phyloP scores from a whole-genome alignment of 2,329 filamentous ascomycete genomes.

The Fusarium xylarioides region DNA sequence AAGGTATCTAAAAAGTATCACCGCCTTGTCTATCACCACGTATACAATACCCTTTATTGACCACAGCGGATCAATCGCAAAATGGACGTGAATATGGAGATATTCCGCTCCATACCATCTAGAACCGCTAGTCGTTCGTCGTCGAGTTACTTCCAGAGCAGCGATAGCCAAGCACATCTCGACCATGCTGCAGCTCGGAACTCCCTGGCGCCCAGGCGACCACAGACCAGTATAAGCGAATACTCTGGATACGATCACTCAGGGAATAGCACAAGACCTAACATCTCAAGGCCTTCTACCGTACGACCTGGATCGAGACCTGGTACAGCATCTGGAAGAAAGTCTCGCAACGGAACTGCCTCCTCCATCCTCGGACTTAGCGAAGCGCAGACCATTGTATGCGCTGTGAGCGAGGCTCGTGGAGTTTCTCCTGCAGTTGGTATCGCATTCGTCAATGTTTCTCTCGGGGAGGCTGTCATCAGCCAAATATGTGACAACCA shows the following conservation, averaged over 20 bases:
- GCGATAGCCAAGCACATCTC: neutral
- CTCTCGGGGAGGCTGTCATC: slow-evolving; percentile 83
- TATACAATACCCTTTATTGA: neutral
- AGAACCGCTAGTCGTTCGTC: slow-evolving; percentile 21
- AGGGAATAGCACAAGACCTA: slow-evolving; percentile 19
- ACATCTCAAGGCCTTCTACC: slow-evolving; percentile 33
- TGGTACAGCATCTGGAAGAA: slow-evolving; percentile 56
- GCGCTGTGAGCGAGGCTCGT: slow-evolving; percentile 87
- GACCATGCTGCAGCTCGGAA: neutral
- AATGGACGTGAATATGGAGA: neutral
- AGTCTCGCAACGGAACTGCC: slow-evolving; percentile 51
- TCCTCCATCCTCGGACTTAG: slow-evolving; percentile 55
- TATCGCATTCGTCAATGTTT: slow-evolving; percentile 85
- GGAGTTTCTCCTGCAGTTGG: slow-evolving; percentile 86
- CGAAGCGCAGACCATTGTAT: slow-evolving; percentile 78
- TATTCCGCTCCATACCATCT: slow-evolving; percentile 10
- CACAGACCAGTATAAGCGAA: slow-evolving; percentile 9
- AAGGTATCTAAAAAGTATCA: no score
- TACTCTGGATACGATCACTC: slow-evolving; percentile 23
- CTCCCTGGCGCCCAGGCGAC: neutral
- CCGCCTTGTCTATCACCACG: no score
- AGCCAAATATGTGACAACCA: slow-evolving; percentile 95
- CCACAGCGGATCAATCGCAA: neutral
- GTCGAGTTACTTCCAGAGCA: slow-evolving; percentile 39
- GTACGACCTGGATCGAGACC: slow-evolving; percentile 41